A percentile compares a stretch with the other conserved stretches of the same genome.
phyloP scores from a whole-genome alignment of 306 rosid species.

The Glycine latifolia region DNA sequence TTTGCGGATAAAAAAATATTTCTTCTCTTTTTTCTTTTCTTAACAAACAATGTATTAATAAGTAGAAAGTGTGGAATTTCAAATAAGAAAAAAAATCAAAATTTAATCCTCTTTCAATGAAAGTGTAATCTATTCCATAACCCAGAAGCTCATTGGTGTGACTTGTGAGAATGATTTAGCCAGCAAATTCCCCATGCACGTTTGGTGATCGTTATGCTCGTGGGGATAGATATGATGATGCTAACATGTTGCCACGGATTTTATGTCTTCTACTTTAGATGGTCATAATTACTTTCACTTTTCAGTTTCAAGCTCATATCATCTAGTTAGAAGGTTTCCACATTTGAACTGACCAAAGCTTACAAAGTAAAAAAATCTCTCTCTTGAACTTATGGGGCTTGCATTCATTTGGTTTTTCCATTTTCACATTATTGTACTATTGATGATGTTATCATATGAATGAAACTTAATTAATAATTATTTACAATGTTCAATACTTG shows the following conservation, averaged over 20 bases:
- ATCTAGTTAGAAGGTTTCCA: background rate
- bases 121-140: no score
- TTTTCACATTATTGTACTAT: background rate
- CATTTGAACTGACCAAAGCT: background rate
- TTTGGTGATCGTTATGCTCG: background rate
- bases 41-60: background rate
- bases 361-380: background rate
- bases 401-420: background rate
- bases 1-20: no score
- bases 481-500: background rate
- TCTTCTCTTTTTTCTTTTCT: no score
- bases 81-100: no score
- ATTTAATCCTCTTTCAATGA: background rate
- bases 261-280: background rate
- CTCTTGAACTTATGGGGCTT: no score
- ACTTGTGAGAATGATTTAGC: no score
- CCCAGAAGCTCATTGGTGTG: background rate
- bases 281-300: background rate
- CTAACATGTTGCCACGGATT: background rate
- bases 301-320: background rate
- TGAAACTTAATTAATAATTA: background rate
- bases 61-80: background rate
- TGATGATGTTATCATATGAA: background rate
- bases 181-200: background rate
- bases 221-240: background rate